phyloP scores from a whole-genome alignment of 2,329 filamentous ascomycete species.

The Cladosporium sp. region DNA sequence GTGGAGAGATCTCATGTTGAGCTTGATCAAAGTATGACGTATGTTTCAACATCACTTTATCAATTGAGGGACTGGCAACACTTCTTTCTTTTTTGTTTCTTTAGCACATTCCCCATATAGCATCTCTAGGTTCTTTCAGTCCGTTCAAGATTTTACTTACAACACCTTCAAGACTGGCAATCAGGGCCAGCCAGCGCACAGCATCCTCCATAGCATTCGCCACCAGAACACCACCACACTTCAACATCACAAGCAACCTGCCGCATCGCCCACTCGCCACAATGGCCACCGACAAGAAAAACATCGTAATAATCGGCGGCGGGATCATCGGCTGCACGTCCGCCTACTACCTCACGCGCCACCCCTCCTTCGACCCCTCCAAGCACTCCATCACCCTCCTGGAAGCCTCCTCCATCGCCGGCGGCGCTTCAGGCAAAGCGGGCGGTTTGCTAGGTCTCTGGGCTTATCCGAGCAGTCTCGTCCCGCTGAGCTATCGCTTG shows the following conservation, averaged over 20 bases:
- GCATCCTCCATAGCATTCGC: no score
- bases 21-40: neutral
- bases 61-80: no score
- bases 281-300: conserved; percentile 28
- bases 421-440: conserved; percentile 92
- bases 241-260: no score
- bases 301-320: conserved; percentile 56
- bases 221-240: no score
- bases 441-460: conserved; percentile 86
- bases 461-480: conserved; percentile 83
- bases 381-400: conserved; percentile 78
- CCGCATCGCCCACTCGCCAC: conserved; percentile 15
- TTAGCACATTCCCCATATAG: no score
- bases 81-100: no score
- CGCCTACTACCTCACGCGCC: conserved; percentile 85
- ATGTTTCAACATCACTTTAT: no score
- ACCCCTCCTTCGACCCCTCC: conserved; percentile 71
- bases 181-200: no score
- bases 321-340: conserved; percentile 91
- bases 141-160: no score
- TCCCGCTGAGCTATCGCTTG: conserved; percentile 78
- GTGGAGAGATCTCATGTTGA: no score
- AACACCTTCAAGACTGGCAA: no score
- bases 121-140: no score
- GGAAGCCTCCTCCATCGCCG: conserved; percentile 79